Conservation (phyloP, 2,329 filamentous ascomycete genomes). For the Kalaharituber pfeilii region DNA sequence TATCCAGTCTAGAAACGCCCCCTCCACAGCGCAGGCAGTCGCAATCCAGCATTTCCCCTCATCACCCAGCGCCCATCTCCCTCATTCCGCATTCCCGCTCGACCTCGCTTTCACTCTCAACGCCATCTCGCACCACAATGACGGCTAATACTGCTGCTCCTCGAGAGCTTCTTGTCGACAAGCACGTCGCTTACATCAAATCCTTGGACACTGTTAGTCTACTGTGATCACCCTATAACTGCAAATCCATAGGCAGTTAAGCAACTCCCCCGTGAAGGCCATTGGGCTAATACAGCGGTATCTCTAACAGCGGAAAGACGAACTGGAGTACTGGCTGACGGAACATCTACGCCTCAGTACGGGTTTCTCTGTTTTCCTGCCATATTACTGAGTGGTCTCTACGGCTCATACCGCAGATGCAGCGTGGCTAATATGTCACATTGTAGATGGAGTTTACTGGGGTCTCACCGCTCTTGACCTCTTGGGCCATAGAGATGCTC, state of each 20-base stretch:
- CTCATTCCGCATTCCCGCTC: too few relatives aligned
- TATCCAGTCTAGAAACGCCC: too few relatives aligned
- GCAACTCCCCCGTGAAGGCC: too few relatives aligned
- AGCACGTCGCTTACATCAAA: constrained; percentile 84
- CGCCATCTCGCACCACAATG: too few relatives aligned
- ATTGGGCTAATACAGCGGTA: constrained; percentile 17
- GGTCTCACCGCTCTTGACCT: constrained; percentile 77
- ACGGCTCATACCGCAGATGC: not conserved
- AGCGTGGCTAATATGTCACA: not conserved
- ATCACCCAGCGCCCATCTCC: too few relatives aligned
- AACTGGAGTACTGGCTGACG: constrained; percentile 94
- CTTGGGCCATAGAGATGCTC: constrained; percentile 59
- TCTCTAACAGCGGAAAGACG: constrained; percentile 54
- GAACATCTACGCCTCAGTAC: constrained; percentile 73
- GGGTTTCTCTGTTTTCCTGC: not conserved
- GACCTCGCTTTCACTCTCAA: too few relatives aligned
- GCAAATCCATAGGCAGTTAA: too few relatives aligned
- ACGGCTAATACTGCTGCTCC: too few relatives aligned
- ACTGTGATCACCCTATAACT: constrained; percentile 2
- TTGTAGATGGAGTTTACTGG: constrained; percentile 70
- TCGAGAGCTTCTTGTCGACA: constrained; percentile 30
- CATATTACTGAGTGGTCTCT: not conserved
- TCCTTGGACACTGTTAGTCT: constrained; percentile 62
- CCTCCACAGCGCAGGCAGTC: too few relatives aligned
- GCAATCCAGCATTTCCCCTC: too few relatives aligned